Percentiles rank a stretch among this genome's conserved stretches.
Conservation (phyloP, 2,329 filamentous ascomycete species). For the Colletotrichum salicis region DNA sequence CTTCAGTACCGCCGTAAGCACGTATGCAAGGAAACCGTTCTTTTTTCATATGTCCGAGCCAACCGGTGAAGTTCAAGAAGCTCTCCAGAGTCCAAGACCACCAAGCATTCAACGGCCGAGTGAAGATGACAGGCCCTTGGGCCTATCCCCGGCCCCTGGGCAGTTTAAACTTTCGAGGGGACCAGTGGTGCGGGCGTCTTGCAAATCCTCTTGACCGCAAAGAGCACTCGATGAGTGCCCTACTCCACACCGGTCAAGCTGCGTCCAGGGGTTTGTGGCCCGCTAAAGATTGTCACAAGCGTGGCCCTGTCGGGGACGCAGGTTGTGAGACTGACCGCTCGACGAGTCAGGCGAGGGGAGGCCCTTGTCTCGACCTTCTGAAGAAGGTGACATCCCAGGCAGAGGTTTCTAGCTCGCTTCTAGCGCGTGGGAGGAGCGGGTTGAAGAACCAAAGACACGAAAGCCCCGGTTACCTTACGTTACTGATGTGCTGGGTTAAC, state of each 20-base stretch:
- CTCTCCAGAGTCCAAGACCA: neutral
- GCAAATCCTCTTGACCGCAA: constrained; percentile 31
- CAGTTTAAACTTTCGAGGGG: constrained; percentile 26
- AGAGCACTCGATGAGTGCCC: constrained; percentile 21
- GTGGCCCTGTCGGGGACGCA: neutral
- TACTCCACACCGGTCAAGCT: constrained; percentile 36
- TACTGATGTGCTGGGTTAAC: neutral
- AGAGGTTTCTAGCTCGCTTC: constrained; percentile 33
- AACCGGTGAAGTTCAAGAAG: neutral
- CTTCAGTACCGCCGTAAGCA: neutral
- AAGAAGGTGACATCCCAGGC: constrained; percentile 18
- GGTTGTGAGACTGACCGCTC: constrained; percentile 15
- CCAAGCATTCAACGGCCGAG: neutral
- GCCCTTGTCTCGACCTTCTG: constrained; percentile 2
- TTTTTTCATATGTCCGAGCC: constrained; percentile 9
- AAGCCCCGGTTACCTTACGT: neutral
- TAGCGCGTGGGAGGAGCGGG: constrained; percentile 9
- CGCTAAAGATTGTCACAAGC: constrained; percentile 5
- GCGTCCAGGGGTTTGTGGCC: constrained; percentile 14
- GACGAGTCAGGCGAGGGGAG: constrained; percentile 25
- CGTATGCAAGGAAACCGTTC: neutral
- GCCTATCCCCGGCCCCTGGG: constrained; percentile 7
- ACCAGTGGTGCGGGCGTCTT: constrained; percentile 13
- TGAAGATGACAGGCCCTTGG: neutral
- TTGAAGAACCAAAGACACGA: constrained; percentile 5